Base-by-base conservation (phyloP, 768 basidiomycete genomes). In the Clitopilus hobsonii region DNA sequence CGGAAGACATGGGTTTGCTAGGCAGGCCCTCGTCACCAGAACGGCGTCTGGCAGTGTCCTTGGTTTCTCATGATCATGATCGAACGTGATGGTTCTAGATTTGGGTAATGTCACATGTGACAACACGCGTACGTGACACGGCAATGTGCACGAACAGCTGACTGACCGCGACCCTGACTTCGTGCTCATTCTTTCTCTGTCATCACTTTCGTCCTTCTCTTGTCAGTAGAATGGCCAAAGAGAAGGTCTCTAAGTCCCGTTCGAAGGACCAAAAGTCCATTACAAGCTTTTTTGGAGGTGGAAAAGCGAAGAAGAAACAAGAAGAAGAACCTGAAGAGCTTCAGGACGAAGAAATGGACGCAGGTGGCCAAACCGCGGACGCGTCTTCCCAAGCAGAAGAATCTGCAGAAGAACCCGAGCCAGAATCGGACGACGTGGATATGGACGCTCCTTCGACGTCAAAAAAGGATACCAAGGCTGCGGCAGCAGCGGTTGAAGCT, bases 211-310 rank as follows among this genome's bases (percentile, higher is more conserved):
- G 61, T 58, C 54, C 56, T 26, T 20, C 23, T 51, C 18, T 49
- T 41, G 50, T 54, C 49, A 3, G 55, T 56, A 58, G 36, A 64
- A 85, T 86, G 85, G 72, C 76, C 50, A 82, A 78, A 63, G 70
- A 69, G 54, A 77, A 73, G 52, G 47, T 68, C 52, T 53, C 69
- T 14, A 74, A 74, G 60, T 60, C 72, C 16, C 69, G 64, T 26
- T 36, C 69, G 6, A 76, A 76, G 54, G 73, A 73, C 16, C 85
- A 88, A 61, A 78, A 78, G 55, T 68, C 81, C 5, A 73, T 88
- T 20, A 72, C 71, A 3, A 71, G 80, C 1, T 88, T 85, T 64
- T 86, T 87, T 55, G 69, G 68, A 49, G 73, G 73, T 27, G 61
- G 58, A 51, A 73, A 73, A 60, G 69, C 68, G 54, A 62, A 66